phyloP scores from a whole-genome alignment of 2,329 filamentous ascomycete species.

The Atkinsonella texensis region DNA sequence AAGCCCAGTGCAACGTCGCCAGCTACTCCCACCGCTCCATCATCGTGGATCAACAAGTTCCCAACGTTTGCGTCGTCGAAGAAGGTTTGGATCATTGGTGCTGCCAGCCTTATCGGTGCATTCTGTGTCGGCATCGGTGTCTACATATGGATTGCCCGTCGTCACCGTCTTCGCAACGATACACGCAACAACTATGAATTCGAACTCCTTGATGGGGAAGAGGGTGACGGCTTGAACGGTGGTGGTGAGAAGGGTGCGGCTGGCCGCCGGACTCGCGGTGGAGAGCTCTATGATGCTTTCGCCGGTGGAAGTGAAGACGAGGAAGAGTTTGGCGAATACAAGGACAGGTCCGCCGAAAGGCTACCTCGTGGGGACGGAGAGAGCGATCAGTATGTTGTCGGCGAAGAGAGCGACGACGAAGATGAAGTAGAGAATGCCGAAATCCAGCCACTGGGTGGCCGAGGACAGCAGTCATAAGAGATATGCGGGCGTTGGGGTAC shows the following conservation, averaged over 20 bases:
- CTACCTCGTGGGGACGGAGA: constrained; percentile 13
- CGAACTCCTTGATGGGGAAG: constrained; percentile 77
- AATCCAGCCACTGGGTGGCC: constrained; percentile 13
- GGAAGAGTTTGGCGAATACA: constrained; percentile 27
- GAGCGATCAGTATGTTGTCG: constrained; percentile 36
- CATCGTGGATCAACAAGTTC: constrained; percentile 73
- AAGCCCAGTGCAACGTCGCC: constrained; percentile 22
- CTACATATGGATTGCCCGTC: constrained; percentile 71
- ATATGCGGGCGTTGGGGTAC: background rate
- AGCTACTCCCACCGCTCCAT: constrained; percentile 25
- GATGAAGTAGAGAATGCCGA: constrained; percentile 17
- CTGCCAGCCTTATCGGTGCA: constrained; percentile 67
- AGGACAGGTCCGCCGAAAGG: constrained; percentile 23
- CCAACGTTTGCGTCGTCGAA: constrained; percentile 84
- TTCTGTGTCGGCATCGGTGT: constrained; percentile 75
- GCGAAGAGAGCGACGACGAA: constrained; percentile 32
- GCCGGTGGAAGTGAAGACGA: constrained; percentile 71
- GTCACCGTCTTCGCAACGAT: constrained; percentile 62
- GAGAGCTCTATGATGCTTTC: constrained; percentile 95
- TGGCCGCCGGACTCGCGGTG: constrained; percentile 50
- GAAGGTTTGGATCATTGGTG: constrained; percentile 87
- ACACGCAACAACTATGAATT: constrained; percentile 84
- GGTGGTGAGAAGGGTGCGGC: constrained; percentile 33
- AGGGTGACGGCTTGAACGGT: constrained; percentile 44
- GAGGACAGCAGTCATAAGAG: constrained; percentile 5